These are phyloP conservation scores for Eleusine indica DNA, from an alignment of 176 grass and related monocot genomes.

Conservation along the genomic window DNA sequence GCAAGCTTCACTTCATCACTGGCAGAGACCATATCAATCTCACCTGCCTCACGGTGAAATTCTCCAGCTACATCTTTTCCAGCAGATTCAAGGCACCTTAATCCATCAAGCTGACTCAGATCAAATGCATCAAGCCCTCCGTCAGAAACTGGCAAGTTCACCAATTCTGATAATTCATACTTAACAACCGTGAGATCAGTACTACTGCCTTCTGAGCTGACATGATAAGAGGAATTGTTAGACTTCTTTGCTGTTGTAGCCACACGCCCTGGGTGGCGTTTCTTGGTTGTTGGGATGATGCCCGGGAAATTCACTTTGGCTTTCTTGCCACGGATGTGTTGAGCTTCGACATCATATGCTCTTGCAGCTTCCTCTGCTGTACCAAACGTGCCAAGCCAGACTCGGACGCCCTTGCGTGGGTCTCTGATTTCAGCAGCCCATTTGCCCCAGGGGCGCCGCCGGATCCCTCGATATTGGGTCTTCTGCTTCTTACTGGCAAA, in stretches of 20 bases:
- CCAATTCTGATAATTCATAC: slow-evolving; percentile 2
- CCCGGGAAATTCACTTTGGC: slow-evolving; percentile 82
- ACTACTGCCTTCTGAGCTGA: slow-evolving; percentile 13
- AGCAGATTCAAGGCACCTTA: neutral
- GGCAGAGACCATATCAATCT: neutral
- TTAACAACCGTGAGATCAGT: neutral
- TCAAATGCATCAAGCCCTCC: slow-evolving; percentile 20
- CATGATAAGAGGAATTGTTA: neutral
- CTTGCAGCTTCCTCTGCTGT: slow-evolving; percentile 80
- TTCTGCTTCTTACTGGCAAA: slow-evolving; percentile 54
- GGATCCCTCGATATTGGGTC: slow-evolving; percentile 65
- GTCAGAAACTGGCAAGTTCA: neutral
- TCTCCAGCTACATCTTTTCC: neutral
- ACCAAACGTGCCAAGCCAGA: slow-evolving; percentile 78
- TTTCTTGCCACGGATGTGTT: slow-evolving; percentile 72
- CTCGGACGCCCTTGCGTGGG: slow-evolving; percentile 71
- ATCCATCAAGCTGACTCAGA: slow-evolving; percentile 9
- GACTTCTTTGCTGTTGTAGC: neutral
- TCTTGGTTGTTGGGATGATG: slow-evolving; percentile 19
- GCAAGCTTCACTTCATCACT: neutral
- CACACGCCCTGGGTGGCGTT: neutral
- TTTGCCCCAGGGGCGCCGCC: slow-evolving; percentile 72
- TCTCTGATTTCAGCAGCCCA: slow-evolving; percentile 92
- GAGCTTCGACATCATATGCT: slow-evolving; percentile 72
- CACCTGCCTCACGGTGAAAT: neutral